Conservation (phyloP, 352 stramenopile genomes). For the Phytophthora constricta region DNA sequence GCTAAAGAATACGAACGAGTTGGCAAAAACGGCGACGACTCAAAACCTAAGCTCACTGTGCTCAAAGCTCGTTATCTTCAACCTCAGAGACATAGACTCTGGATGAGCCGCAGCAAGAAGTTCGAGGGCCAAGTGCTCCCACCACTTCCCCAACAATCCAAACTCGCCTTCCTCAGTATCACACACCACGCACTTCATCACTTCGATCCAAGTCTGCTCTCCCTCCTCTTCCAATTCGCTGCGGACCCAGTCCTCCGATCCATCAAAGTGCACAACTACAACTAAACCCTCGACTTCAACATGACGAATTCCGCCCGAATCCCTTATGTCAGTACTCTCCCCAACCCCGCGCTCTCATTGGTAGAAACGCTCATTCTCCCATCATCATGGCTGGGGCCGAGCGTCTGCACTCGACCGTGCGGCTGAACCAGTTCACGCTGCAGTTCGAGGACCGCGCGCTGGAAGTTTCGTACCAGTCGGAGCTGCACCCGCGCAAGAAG, state of each 20-base stretch:
- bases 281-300: too few species aligned
- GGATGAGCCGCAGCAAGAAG: not conserved
- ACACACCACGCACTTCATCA: not conserved
- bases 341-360: too few species aligned
- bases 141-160: not conserved
- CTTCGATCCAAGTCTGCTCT: not conserved
- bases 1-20: not conserved
- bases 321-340: too few species aligned
- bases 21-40: not conserved
- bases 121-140: not conserved
- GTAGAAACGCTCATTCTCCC: not conserved
- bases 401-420: conserved; percentile 77
- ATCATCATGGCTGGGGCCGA: conserved; percentile 12
- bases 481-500: conserved; percentile 79
- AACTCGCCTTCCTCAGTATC: not conserved
- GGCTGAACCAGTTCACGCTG: conserved; percentile 82
- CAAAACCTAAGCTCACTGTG: not conserved
- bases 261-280: not conserved
- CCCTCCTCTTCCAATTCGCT: not conserved
- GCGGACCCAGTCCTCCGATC: not conserved
- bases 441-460: conserved; percentile 77
- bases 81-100: not conserved
- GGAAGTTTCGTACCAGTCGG: conserved; percentile 69
- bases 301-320: too few species aligned
- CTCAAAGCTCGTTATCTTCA: not conserved